Conservation (phyloP, 345 rosid genomes). For the Rhodamnia argentea region DNA sequence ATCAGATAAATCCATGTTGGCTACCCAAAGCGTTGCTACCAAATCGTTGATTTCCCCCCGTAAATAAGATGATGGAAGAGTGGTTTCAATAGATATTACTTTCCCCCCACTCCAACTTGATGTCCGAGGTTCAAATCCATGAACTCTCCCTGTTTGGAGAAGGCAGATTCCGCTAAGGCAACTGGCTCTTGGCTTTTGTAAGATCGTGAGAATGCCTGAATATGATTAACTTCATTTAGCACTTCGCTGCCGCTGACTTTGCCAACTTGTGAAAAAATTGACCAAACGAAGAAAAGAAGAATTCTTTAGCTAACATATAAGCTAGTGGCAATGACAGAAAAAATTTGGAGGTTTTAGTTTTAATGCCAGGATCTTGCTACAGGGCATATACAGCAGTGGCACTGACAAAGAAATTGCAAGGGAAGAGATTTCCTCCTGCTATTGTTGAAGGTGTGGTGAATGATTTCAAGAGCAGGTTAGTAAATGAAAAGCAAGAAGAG, state of each 20-base stretch:
- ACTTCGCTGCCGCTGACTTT: background rate
- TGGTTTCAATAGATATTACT: background rate
- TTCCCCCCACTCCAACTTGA: background rate
- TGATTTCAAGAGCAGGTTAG: conserved; percentile 49
- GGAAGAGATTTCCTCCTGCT: conserved; percentile 43
- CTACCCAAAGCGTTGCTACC: background rate
- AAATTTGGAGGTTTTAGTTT: background rate
- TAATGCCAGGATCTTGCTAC: background rate
- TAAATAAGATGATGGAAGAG: background rate
- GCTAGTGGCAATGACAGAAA: background rate
- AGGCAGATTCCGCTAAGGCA: background rate
- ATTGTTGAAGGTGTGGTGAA: conserved; percentile 37
- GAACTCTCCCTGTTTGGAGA: background rate
- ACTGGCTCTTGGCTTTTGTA: background rate
- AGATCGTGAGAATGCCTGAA: background rate
- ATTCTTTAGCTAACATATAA: background rate
- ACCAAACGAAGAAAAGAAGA: background rate
- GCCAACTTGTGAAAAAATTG: background rate
- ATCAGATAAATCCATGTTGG: background rate
- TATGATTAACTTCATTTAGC: background rate
- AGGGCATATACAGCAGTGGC: conserved; percentile 69
- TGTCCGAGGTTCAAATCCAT: background rate
- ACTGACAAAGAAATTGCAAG: conserved; percentile 62
- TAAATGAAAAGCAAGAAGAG: background rate
- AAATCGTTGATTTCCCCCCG: background rate